phyloP scores from a whole-genome alignment of 2,329 filamentous ascomycete genomes.

The Gnomoniopsis smithogilvyi region DNA sequence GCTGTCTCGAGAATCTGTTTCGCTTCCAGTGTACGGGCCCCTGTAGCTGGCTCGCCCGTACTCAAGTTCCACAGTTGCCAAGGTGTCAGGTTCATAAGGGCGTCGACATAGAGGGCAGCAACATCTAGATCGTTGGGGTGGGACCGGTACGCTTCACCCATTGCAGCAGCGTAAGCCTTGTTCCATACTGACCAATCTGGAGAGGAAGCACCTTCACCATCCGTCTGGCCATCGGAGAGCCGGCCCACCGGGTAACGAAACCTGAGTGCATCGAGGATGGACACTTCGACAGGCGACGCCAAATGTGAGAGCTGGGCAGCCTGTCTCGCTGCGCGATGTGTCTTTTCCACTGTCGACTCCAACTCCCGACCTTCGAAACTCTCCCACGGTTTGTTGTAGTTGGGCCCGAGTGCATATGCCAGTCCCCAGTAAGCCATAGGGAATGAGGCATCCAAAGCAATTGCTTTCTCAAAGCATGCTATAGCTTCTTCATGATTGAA shows the following conservation, averaged over 20 bases:
- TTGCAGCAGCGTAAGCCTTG: slow-evolving; percentile 55
- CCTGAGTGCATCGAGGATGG: slow-evolving; percentile 60
- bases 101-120: slow-evolving; percentile 46
- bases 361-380: slow-evolving; percentile 64
- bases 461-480: slow-evolving; percentile 61
- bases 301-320: slow-evolving; percentile 25
- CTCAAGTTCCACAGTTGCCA: slow-evolving; percentile 43
- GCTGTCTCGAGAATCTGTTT: slow-evolving; percentile 58
- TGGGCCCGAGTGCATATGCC: slow-evolving; percentile 70
- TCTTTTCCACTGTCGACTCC: slow-evolving; percentile 39
- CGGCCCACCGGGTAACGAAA: slow-evolving; percentile 52
- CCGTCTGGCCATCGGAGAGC: not conserved
- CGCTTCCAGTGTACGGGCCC: slow-evolving; percentile 55
- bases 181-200: slow-evolving; percentile 49
- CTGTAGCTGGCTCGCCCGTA: slow-evolving; percentile 41
- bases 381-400: slow-evolving; percentile 76
- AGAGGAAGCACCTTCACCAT: slow-evolving; percentile 40
- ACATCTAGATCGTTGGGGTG: slow-evolving; percentile 32
- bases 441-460: slow-evolving; percentile 49
- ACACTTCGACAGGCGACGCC: slow-evolving; percentile 52
- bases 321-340: slow-evolving; percentile 27
- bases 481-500: slow-evolving; percentile 75
- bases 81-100: slow-evolving; percentile 46
- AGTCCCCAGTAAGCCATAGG: slow-evolving; percentile 68
- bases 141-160: slow-evolving; percentile 33